Evolutionary conservation across 2,329 filamentous ascomycete genomes (phyloP).

Genomic region (Hypoxylon sp.): DNA sequence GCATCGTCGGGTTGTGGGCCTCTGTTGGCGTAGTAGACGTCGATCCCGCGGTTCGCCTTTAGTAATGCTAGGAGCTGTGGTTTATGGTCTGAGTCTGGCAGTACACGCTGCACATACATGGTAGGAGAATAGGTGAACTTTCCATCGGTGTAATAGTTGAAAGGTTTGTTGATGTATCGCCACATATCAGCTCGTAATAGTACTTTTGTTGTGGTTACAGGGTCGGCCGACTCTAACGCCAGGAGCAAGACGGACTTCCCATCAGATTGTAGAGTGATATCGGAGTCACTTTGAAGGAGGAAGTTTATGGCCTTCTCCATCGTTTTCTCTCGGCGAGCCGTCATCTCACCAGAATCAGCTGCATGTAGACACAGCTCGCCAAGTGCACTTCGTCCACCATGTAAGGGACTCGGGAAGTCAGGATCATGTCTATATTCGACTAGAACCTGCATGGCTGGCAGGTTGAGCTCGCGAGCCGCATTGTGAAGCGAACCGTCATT

Average conservation of each 20-base stretch:
- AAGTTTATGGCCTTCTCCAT: constrained; percentile 71
- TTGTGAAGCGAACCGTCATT: constrained; percentile 79
- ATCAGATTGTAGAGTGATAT: constrained; percentile 68
- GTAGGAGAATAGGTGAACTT: constrained; percentile 74
- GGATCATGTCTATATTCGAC: constrained; percentile 72
- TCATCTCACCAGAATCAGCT: constrained; percentile 62
- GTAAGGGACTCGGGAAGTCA: constrained; percentile 74
- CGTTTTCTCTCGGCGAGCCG: constrained; percentile 63
- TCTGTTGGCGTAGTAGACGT: constrained; percentile 68
- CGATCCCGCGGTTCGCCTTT: constrained; percentile 65
- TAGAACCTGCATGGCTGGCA: constrained; percentile 69
- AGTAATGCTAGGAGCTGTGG: constrained; percentile 64
- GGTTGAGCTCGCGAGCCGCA: constrained; percentile 71
- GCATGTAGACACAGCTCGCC: constrained; percentile 74
- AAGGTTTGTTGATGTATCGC: constrained; percentile 73
- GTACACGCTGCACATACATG: constrained; percentile 69
- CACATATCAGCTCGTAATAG: constrained; percentile 75
- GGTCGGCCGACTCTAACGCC: constrained; percentile 70
- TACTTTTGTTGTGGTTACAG: constrained; percentile 68
- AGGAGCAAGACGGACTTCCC: constrained; percentile 73
- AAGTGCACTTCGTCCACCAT: constrained; percentile 74
- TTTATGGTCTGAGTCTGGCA: constrained; percentile 58
- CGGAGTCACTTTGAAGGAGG: constrained; percentile 70
- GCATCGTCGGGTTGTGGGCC: constrained; percentile 69
- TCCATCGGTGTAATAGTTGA: constrained; percentile 68